Base-by-base conservation (phyloP, 768 basidiomycete genomes). In the Phanerochaete carnosa region DNA sequence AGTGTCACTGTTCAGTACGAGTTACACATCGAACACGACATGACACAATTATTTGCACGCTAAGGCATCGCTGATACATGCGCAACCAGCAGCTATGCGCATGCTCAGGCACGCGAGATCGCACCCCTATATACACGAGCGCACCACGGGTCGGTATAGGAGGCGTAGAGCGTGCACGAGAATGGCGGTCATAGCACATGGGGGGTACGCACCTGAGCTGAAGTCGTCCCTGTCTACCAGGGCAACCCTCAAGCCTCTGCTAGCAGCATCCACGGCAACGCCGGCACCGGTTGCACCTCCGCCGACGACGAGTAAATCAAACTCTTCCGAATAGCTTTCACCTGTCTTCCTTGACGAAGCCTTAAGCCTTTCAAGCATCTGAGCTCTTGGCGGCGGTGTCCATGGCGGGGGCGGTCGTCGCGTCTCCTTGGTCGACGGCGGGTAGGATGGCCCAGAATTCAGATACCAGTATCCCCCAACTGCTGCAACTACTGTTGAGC, bases 251-350 rank as follows among this genome's bases (percentile, higher is more conserved):
- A 99, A 79, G 0, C 97, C 95, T 59, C 96, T 78, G 68, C 86
- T 91, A 5, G 92, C 94, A 47, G 96, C 96, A 73, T 98, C 96
- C 13, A 99, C 83, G 8, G 95, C 96, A n/a, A 95, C 89, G 45
- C 97, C 96, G 0, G 95, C 91, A 53, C 96, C 96, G 1, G 95
- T 98, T 4, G 96, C 96, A 22, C 96, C 96, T 39, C 96, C 95
- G 28, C 95, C 96, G 32, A 98, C 87, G 65, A 98, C 77, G 52
- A 95, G 75, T 29, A 95, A 67, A 73, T 95, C 94, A 63, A 92
- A 92, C 53, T 83, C 82, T 15, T 85, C 64, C 35, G 61, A 43
- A 29, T 65, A 65, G 37, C 55, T 80, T 22, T 80, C 78, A 1
- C 76, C 77, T 1, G 64, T 58, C 0, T 52, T 61, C 64, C 64